Percentiles rank a stretch among this genome's conserved stretches.
Conservation (phyloP, 176 grass and related monocot genomes). For the barley (Hordeum vulgare) region DNA sequence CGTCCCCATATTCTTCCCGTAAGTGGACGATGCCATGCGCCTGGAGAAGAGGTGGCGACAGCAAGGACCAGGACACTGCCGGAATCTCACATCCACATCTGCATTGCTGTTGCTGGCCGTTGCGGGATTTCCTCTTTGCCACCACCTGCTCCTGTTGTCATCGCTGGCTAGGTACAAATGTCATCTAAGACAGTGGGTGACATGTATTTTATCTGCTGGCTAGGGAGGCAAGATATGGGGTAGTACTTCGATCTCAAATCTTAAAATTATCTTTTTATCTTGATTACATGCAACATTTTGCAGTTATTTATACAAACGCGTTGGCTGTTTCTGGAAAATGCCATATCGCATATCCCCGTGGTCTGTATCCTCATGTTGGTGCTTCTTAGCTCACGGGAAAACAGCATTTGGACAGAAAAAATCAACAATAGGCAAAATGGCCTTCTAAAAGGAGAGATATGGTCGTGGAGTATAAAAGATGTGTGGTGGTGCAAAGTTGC, state of each 20-base stretch:
- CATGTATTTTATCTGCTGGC: background rate
- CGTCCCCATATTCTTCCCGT: background rate
- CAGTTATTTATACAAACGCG: background rate
- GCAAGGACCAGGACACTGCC: background rate
- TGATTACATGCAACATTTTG: background rate
- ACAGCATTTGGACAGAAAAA: constrained; percentile 6
- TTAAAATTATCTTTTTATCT: background rate
- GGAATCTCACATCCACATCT: background rate
- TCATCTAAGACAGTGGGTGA: background rate
- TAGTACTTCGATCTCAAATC: background rate
- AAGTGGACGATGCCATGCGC: background rate
- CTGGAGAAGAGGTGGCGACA: background rate
- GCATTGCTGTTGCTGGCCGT: background rate
- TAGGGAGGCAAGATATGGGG: background rate
- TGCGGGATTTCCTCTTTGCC: background rate
- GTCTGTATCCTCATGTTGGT: background rate
- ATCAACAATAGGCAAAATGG: background rate
- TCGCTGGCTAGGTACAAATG: background rate
- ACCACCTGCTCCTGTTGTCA: background rate
- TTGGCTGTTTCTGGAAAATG: background rate
- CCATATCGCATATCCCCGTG: background rate
- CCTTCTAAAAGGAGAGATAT: background rate
- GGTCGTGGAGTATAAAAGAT: background rate
- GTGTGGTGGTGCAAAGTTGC: background rate
- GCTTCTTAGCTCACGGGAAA: background rate